These are phyloP conservation scores for Colletotrichum sp. DNA, from an alignment of 2,329 filamentous ascomycete species.

Conservation along the genomic window DNA sequence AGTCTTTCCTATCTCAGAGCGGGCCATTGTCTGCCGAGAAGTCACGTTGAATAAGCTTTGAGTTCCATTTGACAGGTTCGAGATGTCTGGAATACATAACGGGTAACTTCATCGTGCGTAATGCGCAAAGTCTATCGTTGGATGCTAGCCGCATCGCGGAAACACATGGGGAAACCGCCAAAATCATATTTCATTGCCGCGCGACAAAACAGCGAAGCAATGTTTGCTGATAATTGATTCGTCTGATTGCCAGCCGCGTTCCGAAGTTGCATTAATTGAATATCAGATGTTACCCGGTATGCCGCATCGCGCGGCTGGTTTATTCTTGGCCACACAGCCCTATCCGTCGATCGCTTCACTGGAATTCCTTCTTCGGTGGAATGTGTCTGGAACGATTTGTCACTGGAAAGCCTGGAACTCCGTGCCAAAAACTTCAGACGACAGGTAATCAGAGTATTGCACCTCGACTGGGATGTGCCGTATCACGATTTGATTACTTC, in stretches of 20 bases:
- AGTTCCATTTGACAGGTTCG: background rate
- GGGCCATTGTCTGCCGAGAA: background rate
- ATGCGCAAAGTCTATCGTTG: background rate
- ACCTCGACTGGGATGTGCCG: background rate
- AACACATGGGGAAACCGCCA: background rate
- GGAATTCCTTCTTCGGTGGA: background rate
- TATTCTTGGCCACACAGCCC: background rate
- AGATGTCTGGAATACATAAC: background rate
- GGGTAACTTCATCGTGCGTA: background rate
- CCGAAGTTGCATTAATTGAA: background rate
- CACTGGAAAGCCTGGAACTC: background rate
- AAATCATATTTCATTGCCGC: background rate
- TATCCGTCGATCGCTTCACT: background rate
- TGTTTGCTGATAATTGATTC: background rate
- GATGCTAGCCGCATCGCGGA: background rate
- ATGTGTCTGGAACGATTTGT: background rate
- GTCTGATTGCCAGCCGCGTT: background rate
- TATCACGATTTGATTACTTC: background rate
- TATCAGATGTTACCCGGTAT: background rate
- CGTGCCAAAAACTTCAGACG: background rate
- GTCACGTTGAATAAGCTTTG: background rate
- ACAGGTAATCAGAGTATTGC: background rate
- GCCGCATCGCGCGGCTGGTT: background rate
- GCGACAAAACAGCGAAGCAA: background rate
- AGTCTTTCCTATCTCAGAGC: background rate